Evolutionary conservation across 1,139 yeast genomes (phyloP), one percentile per base, ranked within the genome.

Genomic region (Candida pseudoviswanathii): DNA sequence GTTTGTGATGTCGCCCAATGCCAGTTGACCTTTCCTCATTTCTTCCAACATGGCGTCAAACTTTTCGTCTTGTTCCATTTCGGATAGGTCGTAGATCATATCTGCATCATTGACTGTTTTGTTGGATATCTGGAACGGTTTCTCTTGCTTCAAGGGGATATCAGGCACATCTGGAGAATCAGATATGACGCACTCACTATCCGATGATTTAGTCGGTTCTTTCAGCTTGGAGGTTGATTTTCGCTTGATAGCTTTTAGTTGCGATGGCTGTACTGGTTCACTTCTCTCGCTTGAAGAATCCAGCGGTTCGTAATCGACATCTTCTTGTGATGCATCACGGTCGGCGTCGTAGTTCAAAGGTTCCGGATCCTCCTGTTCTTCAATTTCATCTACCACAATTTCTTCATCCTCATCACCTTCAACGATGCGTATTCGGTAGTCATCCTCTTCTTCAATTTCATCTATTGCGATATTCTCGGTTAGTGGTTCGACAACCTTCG

Each of bases 11-110:
- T 21, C 44, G 25, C 32, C 11, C 37, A 22, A 8, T 11, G 36
- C 29, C 22, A 31, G 30, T 10, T n/a, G 32, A 34, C 42, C 29
- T 24, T 34, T 39, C 30, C 38, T 38, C 31, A 26, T 36, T 11
- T 45, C n/a, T 34, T 33, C 38, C n/a, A 62, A 41, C 64, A 60
- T 59, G 21, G 51, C 54, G 10, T 29, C 33, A 25, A 51, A 51
- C 16, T 39, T 44, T 8, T 45, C 60, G 43, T 66, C 70, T 34
- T 64, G 67, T 45, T 67, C 72, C 43, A 63, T 61, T 43, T 67
- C 72, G 4, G 70, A 66, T 30, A 67, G 52, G 45, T 67, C 70
- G 44, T 53, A 49, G 6, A 49, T 48, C 9, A 51, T 45, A 33
- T 50, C 47, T 1, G 53, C 53, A 42, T 53, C 53, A 3, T 47